Evolutionary conservation across 2,329 filamentous ascomycete species (phyloP).

Genomic region (Aspergillus tanneri): DNA sequence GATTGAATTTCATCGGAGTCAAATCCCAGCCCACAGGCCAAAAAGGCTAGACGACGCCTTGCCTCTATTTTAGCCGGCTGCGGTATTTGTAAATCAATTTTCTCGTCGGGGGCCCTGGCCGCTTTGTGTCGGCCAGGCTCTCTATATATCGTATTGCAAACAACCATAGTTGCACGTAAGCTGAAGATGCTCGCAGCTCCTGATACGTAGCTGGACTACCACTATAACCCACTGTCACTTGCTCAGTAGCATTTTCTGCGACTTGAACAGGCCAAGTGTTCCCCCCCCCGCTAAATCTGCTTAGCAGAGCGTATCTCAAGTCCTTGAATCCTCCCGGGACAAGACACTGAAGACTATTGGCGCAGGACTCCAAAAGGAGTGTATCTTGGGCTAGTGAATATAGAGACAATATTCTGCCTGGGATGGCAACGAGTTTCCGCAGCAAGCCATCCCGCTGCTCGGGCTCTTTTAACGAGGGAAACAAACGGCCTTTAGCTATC

Average conservation of each 20-base stretch:
- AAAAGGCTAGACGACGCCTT: background rate
- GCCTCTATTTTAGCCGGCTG: background rate
- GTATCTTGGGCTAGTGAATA: constrained; percentile 1
- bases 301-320: background rate
- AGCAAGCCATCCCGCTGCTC: background rate
- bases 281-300: background rate
- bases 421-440: background rate
- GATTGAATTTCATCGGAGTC: background rate
- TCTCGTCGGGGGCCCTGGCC: background rate
- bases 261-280: background rate
- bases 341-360: background rate
- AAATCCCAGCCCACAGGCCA: background rate
- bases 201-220: background rate
- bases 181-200: background rate
- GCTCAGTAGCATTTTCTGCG: background rate
- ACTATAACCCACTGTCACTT: background rate
- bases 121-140: background rate
- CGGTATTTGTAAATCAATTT: background rate
- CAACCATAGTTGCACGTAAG: constrained; percentile 3
- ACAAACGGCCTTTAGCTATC: background rate
- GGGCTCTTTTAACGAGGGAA: background rate
- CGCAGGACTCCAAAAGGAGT: background rate
- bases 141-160: constrained; percentile 5
- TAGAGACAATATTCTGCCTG: background rate
- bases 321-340: background rate